Base-by-base conservation (phyloP, 2,329 filamentous ascomycete species). In the Colletotrichum sp. region DNA sequence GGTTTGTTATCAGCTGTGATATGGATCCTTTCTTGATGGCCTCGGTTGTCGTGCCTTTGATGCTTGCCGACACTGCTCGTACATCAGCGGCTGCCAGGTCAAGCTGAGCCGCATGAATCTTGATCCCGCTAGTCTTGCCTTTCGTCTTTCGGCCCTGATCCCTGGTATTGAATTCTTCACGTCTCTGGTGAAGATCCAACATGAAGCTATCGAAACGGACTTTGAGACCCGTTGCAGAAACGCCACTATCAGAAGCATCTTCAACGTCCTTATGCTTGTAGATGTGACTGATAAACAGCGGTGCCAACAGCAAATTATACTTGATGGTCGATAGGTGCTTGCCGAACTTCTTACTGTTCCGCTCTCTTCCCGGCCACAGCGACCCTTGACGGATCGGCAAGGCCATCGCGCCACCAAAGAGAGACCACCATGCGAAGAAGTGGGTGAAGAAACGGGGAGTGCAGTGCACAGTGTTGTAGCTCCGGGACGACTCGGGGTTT, bases 181-280 rank as follows among this genome's bases (percentile, higher is more conserved):
- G 93, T 67, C 98, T 91, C 84, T 98, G 96, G 84, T 99, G 97
- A 59, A 99, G 89, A 85, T 99, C 97, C 59, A 99, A 91, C 92
- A 98, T 98, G 84, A 99, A 98, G 86, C 95, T 98, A 84, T 99
- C 96, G 68, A 99, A 92, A 68, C 96, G 94, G 79, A 98, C 95
- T 85, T 99, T 99, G 77, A 99, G 88, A n/a, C 98, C 97, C 6
- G 97, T 99, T 1, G 96, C 96, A 63, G 95, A 97, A 7, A 98
- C 95, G 1, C 93, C 90, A 68, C 86, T 89, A 77, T 96, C 93
- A 0, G 91, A 90, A 81, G 95, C 95, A 76, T 98, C 96, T 81
- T 98, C 96, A 0, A 92, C 92, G 81, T 99, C 97, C 83, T 98
- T 98, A 87, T 99, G 97, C 84, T 98, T 99, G 87, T 99, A 99